Percentiles rank a stretch among this genome's conserved stretches.
Conservation (phyloP, 768 basidiomycete genomes). For the Arthromyces matolae region DNA sequence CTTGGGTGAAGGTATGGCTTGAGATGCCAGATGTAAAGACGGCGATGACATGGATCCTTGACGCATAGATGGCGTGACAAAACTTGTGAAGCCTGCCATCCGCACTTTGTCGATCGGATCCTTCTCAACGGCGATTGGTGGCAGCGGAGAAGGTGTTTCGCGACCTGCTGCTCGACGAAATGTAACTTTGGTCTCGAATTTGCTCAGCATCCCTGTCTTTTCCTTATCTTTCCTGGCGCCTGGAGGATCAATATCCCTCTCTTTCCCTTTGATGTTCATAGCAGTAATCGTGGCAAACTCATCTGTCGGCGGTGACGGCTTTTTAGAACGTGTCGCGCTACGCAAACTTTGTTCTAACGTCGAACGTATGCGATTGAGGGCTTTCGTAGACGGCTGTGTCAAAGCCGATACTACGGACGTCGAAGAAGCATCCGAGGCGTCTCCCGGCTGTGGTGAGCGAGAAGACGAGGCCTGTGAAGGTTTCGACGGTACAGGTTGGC, state of each 20-base stretch:
- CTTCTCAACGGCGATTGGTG: conserved; percentile 29
- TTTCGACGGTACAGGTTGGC: conserved; percentile 33
- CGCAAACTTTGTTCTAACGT: conserved; percentile 66
- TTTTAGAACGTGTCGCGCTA: conserved; percentile 58
- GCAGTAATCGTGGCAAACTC: conserved; percentile 42
- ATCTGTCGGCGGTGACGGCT: conserved; percentile 33
- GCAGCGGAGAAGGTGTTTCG: conserved; percentile 37
- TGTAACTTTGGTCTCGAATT: conserved; percentile 47
- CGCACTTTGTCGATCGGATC: conserved; percentile 36
- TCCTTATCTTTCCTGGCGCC: conserved; percentile 31
- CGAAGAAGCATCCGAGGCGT: conserved; percentile 28
- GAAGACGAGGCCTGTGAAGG: conserved; percentile 38
- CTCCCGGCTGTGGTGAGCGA: conserved; percentile 34
- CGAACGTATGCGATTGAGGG: conserved; percentile 63
- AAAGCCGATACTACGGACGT: conserved; percentile 26
- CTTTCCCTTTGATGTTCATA: conserved; percentile 45
- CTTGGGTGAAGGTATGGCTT: conserved; percentile 51
- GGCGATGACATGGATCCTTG: conserved; percentile 76
- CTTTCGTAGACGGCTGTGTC: conserved; percentile 43
- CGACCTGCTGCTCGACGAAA: conserved; percentile 42
- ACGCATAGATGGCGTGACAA: conserved; percentile 62
- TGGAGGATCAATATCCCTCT: conserved; percentile 22
- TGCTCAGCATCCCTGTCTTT: conserved; percentile 42
- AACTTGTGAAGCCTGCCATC: conserved; percentile 54
- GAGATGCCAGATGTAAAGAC: conserved; percentile 60